These are phyloP conservation scores for Enteropsectra breve DNA, from an alignment of 371 early-diverging fungal species.

Conservation along the genomic window DNA sequence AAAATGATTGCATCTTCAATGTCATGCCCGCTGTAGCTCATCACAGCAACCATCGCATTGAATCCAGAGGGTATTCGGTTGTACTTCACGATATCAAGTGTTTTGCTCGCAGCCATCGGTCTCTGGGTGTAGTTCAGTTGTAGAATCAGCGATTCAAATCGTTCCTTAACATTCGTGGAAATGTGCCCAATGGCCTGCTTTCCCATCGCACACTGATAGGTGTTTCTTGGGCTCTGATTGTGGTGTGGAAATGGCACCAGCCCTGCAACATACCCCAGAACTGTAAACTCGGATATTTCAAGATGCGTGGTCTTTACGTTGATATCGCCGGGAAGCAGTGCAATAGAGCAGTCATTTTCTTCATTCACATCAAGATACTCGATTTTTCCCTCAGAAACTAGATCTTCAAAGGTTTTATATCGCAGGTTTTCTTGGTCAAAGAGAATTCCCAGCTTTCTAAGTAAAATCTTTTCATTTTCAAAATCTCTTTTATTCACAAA, in stretches of 20 bases:
- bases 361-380: slow-evolving; percentile 98
- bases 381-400: slow-evolving; percentile 77
- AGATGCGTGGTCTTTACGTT: slow-evolving; percentile 72
- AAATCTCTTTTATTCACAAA: not conserved
- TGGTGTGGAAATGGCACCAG: slow-evolving; percentile 99
- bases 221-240: slow-evolving; percentile 98
- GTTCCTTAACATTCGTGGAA: slow-evolving; percentile 79
- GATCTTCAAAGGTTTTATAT: slow-evolving; percentile 71
- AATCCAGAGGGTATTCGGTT: slow-evolving; percentile 95
- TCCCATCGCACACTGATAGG: slow-evolving; percentile 98
- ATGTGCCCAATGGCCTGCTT: slow-evolving; percentile 98
- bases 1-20: slow-evolving; percentile 97
- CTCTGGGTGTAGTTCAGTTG: slow-evolving; percentile 89
- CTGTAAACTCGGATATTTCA: slow-evolving; percentile 91
- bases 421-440: slow-evolving; percentile 26
- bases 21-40: slow-evolving; percentile 97
- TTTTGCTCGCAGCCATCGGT: slow-evolving; percentile 92
- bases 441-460: slow-evolving; percentile 4
- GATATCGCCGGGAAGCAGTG: slow-evolving; percentile 74
- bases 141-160: slow-evolving; percentile 88
- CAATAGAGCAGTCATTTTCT: slow-evolving; percentile 85
- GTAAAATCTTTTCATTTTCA: slow-evolving; percentile 62
- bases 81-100: slow-evolving; percentile 88
- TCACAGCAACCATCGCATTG: slow-evolving; percentile 95
- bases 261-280: slow-evolving; percentile 90